These are phyloP conservation scores for Diospyros lotus DNA, from an alignment of 148 eudicot species.

Conservation along the genomic window DNA sequence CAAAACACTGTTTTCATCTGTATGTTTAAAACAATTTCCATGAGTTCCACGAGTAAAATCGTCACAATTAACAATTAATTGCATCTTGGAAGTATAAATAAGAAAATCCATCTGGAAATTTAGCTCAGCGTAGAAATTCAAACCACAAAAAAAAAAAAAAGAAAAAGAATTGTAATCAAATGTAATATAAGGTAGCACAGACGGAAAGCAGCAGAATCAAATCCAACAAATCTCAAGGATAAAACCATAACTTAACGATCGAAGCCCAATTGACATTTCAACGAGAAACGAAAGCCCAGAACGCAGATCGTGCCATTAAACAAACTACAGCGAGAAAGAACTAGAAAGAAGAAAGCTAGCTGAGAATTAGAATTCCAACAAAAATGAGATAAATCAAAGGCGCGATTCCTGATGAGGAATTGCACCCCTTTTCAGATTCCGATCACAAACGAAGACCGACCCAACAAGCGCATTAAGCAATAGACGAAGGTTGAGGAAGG, in stretches of 20 bases:
- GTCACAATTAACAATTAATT: neutral
- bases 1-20: neutral
- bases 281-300: neutral
- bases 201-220: neutral
- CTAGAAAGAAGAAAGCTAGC: conserved; percentile 1
- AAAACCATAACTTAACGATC: neutral
- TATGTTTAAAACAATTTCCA: neutral
- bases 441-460: neutral
- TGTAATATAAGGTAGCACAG: neutral
- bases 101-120: neutral
- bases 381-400: neutral
- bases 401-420: neutral
- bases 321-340: neutral
- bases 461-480: neutral
- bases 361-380: neutral
- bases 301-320: neutral
- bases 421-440: neutral
- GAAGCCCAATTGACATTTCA: conserved; percentile 2
- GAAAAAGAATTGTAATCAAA: neutral
- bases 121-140: neutral
- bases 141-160: neutral
- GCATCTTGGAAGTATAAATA: neutral
- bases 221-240: neutral
- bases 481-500: neutral
- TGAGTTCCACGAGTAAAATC: neutral